These are phyloP conservation scores for Trapa bicornis DNA, from an alignment of 345 rosid genomes.

Conservation along the genomic window DNA sequence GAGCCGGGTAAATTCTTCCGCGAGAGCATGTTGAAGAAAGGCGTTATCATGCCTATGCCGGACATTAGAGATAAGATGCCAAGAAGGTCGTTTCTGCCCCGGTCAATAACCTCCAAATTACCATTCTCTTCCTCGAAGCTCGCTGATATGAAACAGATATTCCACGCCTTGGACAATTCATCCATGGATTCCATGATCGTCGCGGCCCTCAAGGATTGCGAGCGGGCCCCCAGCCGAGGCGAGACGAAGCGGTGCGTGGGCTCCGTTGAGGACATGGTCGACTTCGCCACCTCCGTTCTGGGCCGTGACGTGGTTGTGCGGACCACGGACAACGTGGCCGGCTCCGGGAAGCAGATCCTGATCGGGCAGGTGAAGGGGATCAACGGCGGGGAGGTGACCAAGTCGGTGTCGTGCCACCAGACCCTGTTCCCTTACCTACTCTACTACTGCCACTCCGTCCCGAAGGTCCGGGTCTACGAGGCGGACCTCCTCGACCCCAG, in stretches of 20 bases:
- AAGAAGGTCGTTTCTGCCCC: conserved; percentile 53
- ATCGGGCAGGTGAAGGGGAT: conserved; percentile 24
- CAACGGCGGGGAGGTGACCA: conserved; percentile 27
- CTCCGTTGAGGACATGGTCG: conserved; percentile 37
- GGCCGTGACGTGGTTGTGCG: conserved; percentile 25
- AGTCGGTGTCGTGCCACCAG: conserved; percentile 50
- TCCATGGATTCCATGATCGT: conserved; percentile 19
- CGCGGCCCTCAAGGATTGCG: conserved; percentile 23
- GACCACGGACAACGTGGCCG: conserved; percentile 21
- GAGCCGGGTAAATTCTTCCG: conserved; percentile 29
- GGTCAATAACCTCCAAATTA: conserved; percentile 22
- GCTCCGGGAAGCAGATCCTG: conserved; percentile 22
- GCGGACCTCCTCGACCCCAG: conserved; percentile 49
- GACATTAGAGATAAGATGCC: conserved; percentile 90
- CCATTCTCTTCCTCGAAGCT: conserved; percentile 22
- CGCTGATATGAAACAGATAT: conserved; percentile 16
- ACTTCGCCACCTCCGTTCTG: conserved; percentile 29
- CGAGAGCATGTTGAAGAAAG: conserved; percentile 48
- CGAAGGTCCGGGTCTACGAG: conserved; percentile 72
- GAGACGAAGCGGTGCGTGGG: conserved; percentile 37
- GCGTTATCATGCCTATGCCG: conserved; percentile 67
- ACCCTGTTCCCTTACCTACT: conserved; percentile 68
- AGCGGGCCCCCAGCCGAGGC: conserved; percentile 32
- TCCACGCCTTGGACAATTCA: conserved; percentile 28
- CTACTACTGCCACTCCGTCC: conserved; percentile 89